A percentile compares a stretch with the other conserved stretches of the same genome.
These are phyloP conservation scores for Leptoxyphium fumago DNA, from an alignment of 2,329 filamentous ascomycete species.

Conservation along the genomic window DNA sequence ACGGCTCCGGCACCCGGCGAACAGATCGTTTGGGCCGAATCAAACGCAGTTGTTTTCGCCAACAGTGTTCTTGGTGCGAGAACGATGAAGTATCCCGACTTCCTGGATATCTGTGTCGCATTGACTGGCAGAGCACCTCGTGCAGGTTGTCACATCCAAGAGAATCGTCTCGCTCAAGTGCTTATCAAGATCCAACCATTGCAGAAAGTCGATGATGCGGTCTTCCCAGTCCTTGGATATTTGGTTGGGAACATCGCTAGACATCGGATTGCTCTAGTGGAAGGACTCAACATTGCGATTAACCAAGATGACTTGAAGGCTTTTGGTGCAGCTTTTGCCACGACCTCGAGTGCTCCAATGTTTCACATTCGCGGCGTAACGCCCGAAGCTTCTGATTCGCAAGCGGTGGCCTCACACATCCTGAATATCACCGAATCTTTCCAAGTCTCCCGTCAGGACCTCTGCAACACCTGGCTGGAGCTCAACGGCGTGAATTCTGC, in stretches of 20 bases:
- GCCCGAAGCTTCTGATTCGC: constrained; percentile 19
- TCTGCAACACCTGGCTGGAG: constrained; percentile 1
- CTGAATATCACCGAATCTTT: neutral
- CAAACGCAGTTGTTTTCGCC: constrained; percentile 32
- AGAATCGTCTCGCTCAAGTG: constrained; percentile 7
- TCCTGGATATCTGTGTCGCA: constrained; percentile 29
- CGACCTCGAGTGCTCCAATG: constrained; percentile 28
- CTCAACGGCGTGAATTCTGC: constrained; percentile 6
- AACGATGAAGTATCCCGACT: constrained; percentile 33
- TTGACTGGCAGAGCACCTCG: constrained; percentile 26
- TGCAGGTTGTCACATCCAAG: constrained; percentile 16
- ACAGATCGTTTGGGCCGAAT: constrained; percentile 31
- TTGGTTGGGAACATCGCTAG: constrained; percentile 18
- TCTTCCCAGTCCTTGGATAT: constrained; percentile 29
- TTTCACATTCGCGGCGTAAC: constrained; percentile 30
- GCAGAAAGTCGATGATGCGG: constrained; percentile 18
- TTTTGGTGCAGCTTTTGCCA: constrained; percentile 32
- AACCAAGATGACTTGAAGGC: constrained; percentile 24
- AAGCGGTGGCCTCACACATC: constrained; percentile 1
- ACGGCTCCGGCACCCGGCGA: constrained; percentile 23
- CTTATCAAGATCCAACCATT: constrained; percentile 3
- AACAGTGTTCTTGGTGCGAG: constrained; percentile 32
- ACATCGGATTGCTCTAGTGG: constrained; percentile 22
- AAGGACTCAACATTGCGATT: constrained; percentile 19
- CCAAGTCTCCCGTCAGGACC: neutral